phyloP scores from a whole-genome alignment of 2,329 filamentous ascomycete species.

The Fusarium sp. region DNA sequence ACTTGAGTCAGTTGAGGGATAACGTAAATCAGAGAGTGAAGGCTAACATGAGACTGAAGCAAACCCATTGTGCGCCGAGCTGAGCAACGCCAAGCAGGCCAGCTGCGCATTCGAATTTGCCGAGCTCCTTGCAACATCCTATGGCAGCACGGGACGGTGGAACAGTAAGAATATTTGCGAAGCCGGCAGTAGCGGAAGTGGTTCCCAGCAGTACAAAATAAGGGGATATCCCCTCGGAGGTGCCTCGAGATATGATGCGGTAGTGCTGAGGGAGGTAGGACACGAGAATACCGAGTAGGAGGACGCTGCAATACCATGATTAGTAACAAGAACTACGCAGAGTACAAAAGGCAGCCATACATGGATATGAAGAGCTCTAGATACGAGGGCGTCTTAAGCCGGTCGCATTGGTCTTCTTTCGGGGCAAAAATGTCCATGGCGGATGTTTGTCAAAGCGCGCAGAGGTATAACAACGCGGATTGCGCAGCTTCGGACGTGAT shows the following conservation, averaged over 20 bases:
- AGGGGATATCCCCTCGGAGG: conserved; percentile 94
- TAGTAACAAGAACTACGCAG: conserved; percentile 10
- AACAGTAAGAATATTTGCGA: conserved; percentile 92
- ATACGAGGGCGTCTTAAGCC: conserved; percentile 67
- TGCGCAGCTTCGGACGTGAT: conserved; percentile 20
- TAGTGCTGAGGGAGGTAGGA: conserved; percentile 97
- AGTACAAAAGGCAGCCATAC: conserved; percentile 55
- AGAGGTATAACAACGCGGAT: conserved; percentile 8
- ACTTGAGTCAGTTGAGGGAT: conserved; percentile 34
- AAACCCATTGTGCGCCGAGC: conserved; percentile 91
- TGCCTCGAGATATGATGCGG: conserved; percentile 87
- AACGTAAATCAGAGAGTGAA: conserved; percentile 27
- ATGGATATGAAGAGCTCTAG: conserved; percentile 71
- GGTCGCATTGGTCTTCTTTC: conserved; percentile 60
- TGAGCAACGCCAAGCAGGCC: conserved; percentile 91
- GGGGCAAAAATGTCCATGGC: conserved; percentile 50
- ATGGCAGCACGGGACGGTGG: conserved; percentile 88
- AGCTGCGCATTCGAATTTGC: conserved; percentile 85
- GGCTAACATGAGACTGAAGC: conserved; percentile 90
- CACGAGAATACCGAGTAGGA: conserved; percentile 88
- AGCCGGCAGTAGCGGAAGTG: conserved; percentile 88
- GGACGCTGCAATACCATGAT: conserved; percentile 65
- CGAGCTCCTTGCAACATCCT: conserved; percentile 86
- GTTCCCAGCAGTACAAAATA: conserved; percentile 96
- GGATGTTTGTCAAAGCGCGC: conserved; percentile 11